phyloP scores from a whole-genome alignment of 768 basidiomycete genomes.

The Mycena alexandri region DNA sequence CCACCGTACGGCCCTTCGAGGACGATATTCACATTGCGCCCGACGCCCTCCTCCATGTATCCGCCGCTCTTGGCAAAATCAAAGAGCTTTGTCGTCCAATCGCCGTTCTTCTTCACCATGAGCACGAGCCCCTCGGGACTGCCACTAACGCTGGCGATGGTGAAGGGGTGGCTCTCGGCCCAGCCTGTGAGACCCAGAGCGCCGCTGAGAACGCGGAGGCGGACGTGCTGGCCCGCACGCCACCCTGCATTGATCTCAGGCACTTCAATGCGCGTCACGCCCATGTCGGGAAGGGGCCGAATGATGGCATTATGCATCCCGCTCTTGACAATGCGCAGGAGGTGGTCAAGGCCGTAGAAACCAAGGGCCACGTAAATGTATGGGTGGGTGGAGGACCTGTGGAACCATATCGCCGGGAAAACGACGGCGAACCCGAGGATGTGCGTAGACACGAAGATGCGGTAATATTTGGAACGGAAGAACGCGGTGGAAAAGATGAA shows the following conservation, averaged over 20 bases:
- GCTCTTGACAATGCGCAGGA: slow-evolving; percentile 62
- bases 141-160: slow-evolving; percentile 60
- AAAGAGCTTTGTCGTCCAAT: slow-evolving; percentile 61
- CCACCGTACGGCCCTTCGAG: slow-evolving; percentile 66
- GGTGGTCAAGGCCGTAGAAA: slow-evolving; percentile 60
- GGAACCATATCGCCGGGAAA: slow-evolving; percentile 60
- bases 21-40: slow-evolving; percentile 47
- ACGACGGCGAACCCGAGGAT: slow-evolving; percentile 54
- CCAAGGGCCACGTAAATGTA: slow-evolving; percentile 52
- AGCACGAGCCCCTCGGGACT: slow-evolving; percentile 66
- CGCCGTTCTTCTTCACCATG: slow-evolving; percentile 62
- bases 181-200: slow-evolving; percentile 55
- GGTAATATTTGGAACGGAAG: slow-evolving; percentile 61
- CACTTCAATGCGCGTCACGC: slow-evolving; percentile 61
- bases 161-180: slow-evolving; percentile 70
- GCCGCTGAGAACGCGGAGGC: slow-evolving; percentile 61
- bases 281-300: slow-evolving; percentile 59
- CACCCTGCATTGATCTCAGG: slow-evolving; percentile 63
- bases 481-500: slow-evolving; percentile 60
- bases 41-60: slow-evolving; percentile 38
- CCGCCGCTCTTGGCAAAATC: slow-evolving; percentile 44
- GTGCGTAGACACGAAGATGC: slow-evolving; percentile 67
- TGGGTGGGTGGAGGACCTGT: slow-evolving; percentile 53
- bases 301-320: slow-evolving; percentile 59
- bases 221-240: slow-evolving; percentile 74